These are phyloP conservation scores for Fusarium hainanense DNA, from an alignment of 2,329 filamentous ascomycete species.

Conservation along the genomic window DNA sequence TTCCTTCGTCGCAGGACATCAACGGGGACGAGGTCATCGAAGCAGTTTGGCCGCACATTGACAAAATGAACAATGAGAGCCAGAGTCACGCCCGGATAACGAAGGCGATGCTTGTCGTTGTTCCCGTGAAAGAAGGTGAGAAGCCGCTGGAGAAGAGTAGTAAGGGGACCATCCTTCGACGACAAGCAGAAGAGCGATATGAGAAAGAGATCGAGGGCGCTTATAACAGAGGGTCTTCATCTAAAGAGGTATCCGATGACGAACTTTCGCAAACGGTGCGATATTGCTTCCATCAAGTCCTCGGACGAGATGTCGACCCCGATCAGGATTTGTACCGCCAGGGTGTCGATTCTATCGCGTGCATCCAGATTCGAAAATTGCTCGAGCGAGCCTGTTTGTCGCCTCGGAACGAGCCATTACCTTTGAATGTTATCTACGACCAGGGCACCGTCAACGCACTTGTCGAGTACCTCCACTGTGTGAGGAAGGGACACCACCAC, in stretches of 20 bases:
- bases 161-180: conserved; percentile 69
- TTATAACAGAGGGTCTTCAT: conserved; percentile 49
- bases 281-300: conserved; percentile 48
- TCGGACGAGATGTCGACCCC: conserved; percentile 46
- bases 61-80: conserved; percentile 59
- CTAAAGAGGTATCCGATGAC: conserved; percentile 44
- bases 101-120: conserved; percentile 61
- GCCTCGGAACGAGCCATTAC: conserved; percentile 47
- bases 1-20: conserved; percentile 51
- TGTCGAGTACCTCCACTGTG: conserved; percentile 32
- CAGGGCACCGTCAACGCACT: conserved; percentile 61
- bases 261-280: conserved; percentile 51
- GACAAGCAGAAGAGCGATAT: conserved; percentile 62
- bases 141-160: conserved; percentile 66
- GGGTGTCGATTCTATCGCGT: conserved; percentile 70
- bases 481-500: not conserved
- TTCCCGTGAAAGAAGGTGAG: conserved; percentile 44
- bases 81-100: conserved; percentile 64
- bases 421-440: conserved; percentile 70
- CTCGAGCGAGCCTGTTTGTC: conserved; percentile 45
- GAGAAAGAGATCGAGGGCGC: conserved; percentile 57
- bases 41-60: conserved; percentile 56
- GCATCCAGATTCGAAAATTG: conserved; percentile 61
- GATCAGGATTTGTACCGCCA: conserved; percentile 66
- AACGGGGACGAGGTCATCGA: conserved; percentile 54